These are phyloP conservation scores for Sisymbrium irio DNA, from an alignment of 345 rosid species.

Conservation along the genomic window DNA sequence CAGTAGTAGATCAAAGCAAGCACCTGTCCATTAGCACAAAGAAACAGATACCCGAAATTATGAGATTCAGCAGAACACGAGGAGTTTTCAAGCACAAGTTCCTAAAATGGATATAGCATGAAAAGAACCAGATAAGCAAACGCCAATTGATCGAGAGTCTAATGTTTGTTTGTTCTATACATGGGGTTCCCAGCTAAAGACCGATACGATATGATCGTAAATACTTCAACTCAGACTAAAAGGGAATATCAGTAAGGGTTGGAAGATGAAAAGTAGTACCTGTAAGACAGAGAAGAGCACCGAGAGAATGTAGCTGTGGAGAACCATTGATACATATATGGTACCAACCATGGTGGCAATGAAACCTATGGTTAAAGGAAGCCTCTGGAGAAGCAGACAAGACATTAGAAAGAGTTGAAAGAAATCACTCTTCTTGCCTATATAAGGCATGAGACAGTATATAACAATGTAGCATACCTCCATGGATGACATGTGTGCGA, in stretches of 20 bases:
- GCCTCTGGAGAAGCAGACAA: conserved; percentile 56
- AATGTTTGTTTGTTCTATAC: background rate
- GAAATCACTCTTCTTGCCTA: background rate
- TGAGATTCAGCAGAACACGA: background rate
- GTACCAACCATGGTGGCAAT: conserved; percentile 87
- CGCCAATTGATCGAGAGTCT: background rate
- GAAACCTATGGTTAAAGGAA: conserved; percentile 80
- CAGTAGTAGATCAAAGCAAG: conserved; percentile 39
- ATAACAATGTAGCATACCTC: conserved; percentile 49
- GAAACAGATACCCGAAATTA: conserved; percentile 5
- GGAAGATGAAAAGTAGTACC: conserved; percentile 43
- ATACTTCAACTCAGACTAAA: background rate
- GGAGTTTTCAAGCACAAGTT: background rate
- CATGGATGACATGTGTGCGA: conserved; percentile 78
- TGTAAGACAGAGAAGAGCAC: conserved; percentile 86
- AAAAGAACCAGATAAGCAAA: background rate
- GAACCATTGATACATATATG: conserved; percentile 86
- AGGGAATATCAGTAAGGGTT: background rate
- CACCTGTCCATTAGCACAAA: conserved; percentile 38
- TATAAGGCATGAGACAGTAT: background rate
- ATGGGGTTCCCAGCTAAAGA: background rate
- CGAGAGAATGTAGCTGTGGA: conserved; percentile 90
- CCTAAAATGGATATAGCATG: background rate
- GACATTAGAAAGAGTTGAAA: background rate
- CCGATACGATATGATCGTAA: background rate